A percentile compares a stretch with the other conserved stretches of the same genome.
phyloP scores from a whole-genome alignment of 108 stramenopile species.

The Seminavis robusta region DNA sequence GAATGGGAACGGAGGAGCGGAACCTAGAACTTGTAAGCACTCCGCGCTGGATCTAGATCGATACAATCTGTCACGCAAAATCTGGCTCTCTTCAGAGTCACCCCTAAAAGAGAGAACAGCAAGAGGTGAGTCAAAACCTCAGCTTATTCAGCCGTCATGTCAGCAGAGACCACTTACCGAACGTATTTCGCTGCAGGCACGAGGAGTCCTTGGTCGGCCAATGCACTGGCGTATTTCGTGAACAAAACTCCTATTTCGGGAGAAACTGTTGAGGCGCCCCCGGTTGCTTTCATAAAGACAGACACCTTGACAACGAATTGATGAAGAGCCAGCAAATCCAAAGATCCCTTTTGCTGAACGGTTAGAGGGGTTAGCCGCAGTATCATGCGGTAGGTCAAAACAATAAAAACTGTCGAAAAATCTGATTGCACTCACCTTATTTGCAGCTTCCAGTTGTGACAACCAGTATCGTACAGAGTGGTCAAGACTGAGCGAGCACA shows the following conservation, averaged over 20 bases:
- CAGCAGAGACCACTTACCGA: slow-evolving; percentile 1
- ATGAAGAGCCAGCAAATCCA: slow-evolving; percentile 77
- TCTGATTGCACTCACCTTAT: slow-evolving; percentile 11
- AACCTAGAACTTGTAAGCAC: slow-evolving; percentile 59
- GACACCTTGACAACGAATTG: slow-evolving; percentile 91
- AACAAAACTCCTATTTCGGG: slow-evolving; percentile 73
- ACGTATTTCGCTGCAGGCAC: slow-evolving; percentile 83
- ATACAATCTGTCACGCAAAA: slow-evolving; percentile 73
- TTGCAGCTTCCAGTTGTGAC: slow-evolving; percentile 56
- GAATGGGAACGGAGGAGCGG: slow-evolving; percentile 69
- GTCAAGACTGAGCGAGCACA: slow-evolving; percentile 91
- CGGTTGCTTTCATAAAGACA: slow-evolving; percentile 74
- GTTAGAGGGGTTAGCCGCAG: background rate
- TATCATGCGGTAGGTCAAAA: no score
- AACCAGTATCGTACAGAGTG: slow-evolving; percentile 85
- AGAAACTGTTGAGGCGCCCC: slow-evolving; percentile 37
- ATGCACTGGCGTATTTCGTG: slow-evolving; percentile 75
- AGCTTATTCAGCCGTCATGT: background rate
- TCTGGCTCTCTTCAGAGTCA: slow-evolving; percentile 51
- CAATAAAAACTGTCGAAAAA: no score
- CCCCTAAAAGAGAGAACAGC: no score
- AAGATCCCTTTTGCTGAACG: slow-evolving; percentile 23
- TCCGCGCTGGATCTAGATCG: slow-evolving; percentile 50
- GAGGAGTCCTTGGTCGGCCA: slow-evolving; percentile 92
- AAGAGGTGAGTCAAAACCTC: background rate